These are phyloP conservation scores for Pyrenula massariospora DNA, from an alignment of 495 filamentous ascomycete species.

Conservation along the genomic window DNA sequence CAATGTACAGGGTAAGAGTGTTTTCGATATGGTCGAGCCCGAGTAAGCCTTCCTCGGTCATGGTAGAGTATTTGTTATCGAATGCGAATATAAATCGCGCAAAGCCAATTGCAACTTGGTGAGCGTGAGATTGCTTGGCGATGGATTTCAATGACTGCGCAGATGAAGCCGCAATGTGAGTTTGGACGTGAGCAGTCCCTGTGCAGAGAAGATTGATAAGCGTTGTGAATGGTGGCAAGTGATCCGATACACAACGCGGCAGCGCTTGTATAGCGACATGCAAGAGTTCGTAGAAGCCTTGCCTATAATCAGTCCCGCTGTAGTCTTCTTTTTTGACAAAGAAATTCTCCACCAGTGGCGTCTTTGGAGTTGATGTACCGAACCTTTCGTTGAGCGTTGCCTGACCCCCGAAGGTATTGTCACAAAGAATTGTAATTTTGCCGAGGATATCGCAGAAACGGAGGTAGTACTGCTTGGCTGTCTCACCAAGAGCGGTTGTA, in stretches of 20 bases:
- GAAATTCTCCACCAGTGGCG: constrained; percentile 88
- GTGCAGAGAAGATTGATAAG: constrained; percentile 93
- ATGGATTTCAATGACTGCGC: constrained; percentile 90
- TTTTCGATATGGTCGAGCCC: constrained; percentile 92
- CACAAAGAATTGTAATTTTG: constrained; percentile 90
- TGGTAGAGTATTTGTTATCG: constrained; percentile 91
- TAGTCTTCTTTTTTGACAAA: constrained; percentile 72
- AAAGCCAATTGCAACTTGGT: constrained; percentile 94
- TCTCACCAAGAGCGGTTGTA: constrained; percentile 57
- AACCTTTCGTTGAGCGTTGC: constrained; percentile 93
- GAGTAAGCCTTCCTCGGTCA: constrained; percentile 96
- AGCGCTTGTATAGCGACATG: constrained; percentile 93
- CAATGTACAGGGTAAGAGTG: constrained; percentile 83
- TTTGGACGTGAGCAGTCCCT: constrained; percentile 89
- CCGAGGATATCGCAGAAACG: constrained; percentile 91
- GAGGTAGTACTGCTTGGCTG: constrained; percentile 69
- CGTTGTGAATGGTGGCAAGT: constrained; percentile 77
- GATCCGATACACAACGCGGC: constrained; percentile 79
- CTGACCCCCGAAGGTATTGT: constrained; percentile 93
- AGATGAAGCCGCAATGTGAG: constrained; percentile 84
- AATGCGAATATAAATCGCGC: constrained; percentile 96
- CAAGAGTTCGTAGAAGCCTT: constrained; percentile 89
- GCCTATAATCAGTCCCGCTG: constrained; percentile 67
- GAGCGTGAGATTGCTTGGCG: constrained; percentile 82
- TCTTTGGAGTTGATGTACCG: constrained; percentile 72